A percentile compares a stretch with the other conserved stretches of the same genome.
Evolutionary conservation across 169 alveolate genomes (phyloP).

Genomic region (Eimeria praecox): DNA sequence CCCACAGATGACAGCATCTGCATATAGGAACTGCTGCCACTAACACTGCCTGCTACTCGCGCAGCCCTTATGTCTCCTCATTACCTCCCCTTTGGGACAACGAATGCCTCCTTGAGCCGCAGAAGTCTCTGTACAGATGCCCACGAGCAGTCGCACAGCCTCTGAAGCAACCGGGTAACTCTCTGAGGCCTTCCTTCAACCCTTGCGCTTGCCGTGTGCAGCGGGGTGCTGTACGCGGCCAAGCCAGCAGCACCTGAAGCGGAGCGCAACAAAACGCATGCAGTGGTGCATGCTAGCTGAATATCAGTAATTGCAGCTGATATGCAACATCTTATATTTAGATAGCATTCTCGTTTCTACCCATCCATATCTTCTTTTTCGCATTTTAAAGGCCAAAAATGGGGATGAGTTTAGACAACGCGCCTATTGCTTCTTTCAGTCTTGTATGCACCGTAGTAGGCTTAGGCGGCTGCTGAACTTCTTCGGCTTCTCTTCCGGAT

Average conservation of each 20-base stretch:
- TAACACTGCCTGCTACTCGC: background rate
- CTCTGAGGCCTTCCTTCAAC: background rate
- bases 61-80: background rate
- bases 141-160: slow-evolving; percentile 42
- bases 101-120: slow-evolving; percentile 52
- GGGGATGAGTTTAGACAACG: background rate
- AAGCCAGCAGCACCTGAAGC: slow-evolving; percentile 45
- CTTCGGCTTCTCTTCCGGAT: background rate
- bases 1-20: background rate
- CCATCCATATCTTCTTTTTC: background rate
- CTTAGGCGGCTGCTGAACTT: background rate
- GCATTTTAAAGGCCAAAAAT: background rate
- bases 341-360: background rate
- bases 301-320: background rate
- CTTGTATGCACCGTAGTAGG: background rate
- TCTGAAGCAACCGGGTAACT: slow-evolving; percentile 18
- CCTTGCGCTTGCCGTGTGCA: background rate
- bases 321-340: background rate
- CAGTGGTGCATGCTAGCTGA: background rate
- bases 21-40: background rate
- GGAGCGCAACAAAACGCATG: background rate
- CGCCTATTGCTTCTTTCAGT: background rate
- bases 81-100: background rate
- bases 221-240: background rate
- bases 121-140: background rate